Evolutionary conservation across 345 rosid genomes (phyloP).

Genomic region (Abelmoschus esculentus): DNA sequence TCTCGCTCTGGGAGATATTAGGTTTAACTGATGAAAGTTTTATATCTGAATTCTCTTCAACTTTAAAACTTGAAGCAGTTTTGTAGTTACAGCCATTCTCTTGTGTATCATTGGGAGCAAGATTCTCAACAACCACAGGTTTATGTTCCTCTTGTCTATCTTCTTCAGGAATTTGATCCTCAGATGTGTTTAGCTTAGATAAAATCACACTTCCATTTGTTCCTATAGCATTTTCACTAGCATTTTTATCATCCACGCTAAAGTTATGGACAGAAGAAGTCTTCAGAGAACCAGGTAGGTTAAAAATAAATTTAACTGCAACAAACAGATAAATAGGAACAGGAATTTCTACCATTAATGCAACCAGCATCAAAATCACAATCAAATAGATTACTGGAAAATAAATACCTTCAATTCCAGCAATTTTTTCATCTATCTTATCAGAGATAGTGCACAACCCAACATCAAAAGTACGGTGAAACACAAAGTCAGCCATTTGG

Average conservation of each 20-base stretch:
- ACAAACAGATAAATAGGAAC: slow-evolving; percentile 20
- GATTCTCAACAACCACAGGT: slow-evolving; percentile 3
- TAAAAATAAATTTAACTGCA: slow-evolving; percentile 68
- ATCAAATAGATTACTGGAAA: neutral
- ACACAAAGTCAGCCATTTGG: slow-evolving; percentile 52
- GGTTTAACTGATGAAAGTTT: neutral
- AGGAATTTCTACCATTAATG: slow-evolving; percentile 8
- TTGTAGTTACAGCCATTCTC: slow-evolving; percentile 14
- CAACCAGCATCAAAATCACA: slow-evolving; percentile 6
- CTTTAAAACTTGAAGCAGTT: neutral
- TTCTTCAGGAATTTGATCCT: slow-evolving; percentile 1
- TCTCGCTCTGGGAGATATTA: slow-evolving; percentile 15
- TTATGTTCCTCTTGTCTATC: slow-evolving; percentile 7
- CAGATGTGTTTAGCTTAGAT: slow-evolving; percentile 12
- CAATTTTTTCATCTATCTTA: slow-evolving; percentile 54
- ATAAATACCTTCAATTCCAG: slow-evolving; percentile 56
- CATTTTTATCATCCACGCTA: slow-evolving; percentile 13
- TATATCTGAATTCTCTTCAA: slow-evolving; percentile 14
- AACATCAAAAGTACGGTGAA: slow-evolving; percentile 75
- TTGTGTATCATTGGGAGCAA: slow-evolving; percentile 1
- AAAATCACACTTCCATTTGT: slow-evolving; percentile 6
- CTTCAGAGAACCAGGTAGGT: slow-evolving; percentile 29
- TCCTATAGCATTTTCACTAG: slow-evolving; percentile 11
- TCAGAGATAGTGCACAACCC: slow-evolving; percentile 27
- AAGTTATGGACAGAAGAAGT: slow-evolving; percentile 4